Conservation (phyloP, 2,329 filamentous ascomycete species). For the Cordyceps sp. region DNA sequence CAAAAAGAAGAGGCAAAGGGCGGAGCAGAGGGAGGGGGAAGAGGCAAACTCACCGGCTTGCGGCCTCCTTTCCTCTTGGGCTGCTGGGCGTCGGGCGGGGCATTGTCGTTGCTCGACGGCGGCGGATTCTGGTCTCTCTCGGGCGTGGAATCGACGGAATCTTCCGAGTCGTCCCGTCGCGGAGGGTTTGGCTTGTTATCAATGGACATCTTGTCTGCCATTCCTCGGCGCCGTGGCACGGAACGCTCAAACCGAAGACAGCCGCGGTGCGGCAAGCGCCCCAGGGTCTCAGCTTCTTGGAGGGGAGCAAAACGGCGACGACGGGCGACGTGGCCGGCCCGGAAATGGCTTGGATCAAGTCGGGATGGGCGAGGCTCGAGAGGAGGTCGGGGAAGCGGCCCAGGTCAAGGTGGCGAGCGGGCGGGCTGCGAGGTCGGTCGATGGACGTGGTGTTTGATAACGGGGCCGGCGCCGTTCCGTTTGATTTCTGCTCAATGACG, state of each 20-base stretch:
- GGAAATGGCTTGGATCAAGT: slow-evolving; percentile 8
- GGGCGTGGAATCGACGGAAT: slow-evolving; percentile 42
- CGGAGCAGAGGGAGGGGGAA: too few species aligned
- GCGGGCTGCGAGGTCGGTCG: background rate
- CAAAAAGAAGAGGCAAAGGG: background rate
- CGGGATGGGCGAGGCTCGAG: background rate
- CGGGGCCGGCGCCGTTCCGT: too few species aligned
- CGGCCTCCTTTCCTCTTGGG: slow-evolving; percentile 95
- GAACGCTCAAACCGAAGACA: slow-evolving; percentile 12
- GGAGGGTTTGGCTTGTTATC: slow-evolving; percentile 25
- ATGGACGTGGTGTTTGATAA: too few species aligned
- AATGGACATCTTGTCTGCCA: slow-evolving; percentile 53
- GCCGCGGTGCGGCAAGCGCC: slow-evolving; percentile 20
- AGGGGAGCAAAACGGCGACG: slow-evolving; percentile 14
- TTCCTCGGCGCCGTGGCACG: slow-evolving; percentile 28
- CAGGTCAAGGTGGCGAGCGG: too few species aligned
- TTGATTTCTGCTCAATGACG: too few species aligned
- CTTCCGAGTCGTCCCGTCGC: slow-evolving; percentile 39
- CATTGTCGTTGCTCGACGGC: slow-evolving; percentile 15
- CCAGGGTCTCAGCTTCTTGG: slow-evolving; percentile 8
- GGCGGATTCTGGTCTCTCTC: slow-evolving; percentile 31
- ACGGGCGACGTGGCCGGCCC: slow-evolving; percentile 15
- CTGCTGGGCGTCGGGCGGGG: slow-evolving; percentile 37
- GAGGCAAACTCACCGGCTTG: slow-evolving; percentile 93
- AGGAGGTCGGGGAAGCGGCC: background rate